Percentiles rank a stretch among this genome's conserved stretches.
phyloP scores from a whole-genome alignment of 2,329 filamentous ascomycete genomes.

The Beauveria varroae region DNA sequence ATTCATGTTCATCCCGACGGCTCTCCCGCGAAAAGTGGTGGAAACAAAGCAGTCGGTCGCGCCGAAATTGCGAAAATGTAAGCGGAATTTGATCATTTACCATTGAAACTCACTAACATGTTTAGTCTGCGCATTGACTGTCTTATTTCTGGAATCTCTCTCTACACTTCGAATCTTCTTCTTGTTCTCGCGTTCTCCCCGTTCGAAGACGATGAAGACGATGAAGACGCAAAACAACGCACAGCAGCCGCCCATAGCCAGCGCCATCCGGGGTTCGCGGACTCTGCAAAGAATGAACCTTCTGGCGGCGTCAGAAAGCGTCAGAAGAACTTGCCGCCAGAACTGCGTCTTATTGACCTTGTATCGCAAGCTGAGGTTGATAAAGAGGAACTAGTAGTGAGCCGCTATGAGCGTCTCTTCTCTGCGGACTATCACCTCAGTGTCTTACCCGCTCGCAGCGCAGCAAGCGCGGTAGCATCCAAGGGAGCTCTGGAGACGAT shows the following conservation, averaged over 20 bases:
- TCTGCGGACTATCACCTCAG: slow-evolving; percentile 89
- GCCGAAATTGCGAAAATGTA: slow-evolving; percentile 91
- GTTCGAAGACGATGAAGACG: slow-evolving; percentile 47
- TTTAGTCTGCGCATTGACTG: slow-evolving; percentile 85
- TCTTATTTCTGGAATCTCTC: slow-evolving; percentile 91
- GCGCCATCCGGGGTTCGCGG: slow-evolving; percentile 29
- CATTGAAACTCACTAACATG: slow-evolving; percentile 20
- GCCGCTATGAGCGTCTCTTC: slow-evolving; percentile 76
- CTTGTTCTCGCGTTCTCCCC: slow-evolving; percentile 87
- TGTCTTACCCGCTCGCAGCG: slow-evolving; percentile 66
- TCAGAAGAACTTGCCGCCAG: slow-evolving; percentile 75
- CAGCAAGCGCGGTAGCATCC: slow-evolving; percentile 56
- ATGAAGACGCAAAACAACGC: slow-evolving; percentile 24
- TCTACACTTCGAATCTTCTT: slow-evolving; percentile 89
- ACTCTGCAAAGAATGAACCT: slow-evolving; percentile 49
- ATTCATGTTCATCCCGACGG: slow-evolving; percentile 79
- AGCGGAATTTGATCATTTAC: slow-evolving; percentile 26
- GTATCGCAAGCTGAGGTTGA: slow-evolving; percentile 80
- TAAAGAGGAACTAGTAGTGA: slow-evolving; percentile 78
- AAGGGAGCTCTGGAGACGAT: slow-evolving; percentile 71
- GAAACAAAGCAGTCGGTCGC: slow-evolving; percentile 46
- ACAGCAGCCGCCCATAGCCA: slow-evolving; percentile 31
- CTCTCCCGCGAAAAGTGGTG: slow-evolving; percentile 30
- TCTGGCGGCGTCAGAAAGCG: slow-evolving; percentile 61
- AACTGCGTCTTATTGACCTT: slow-evolving; percentile 85